These are phyloP conservation scores for Salvia hispanica DNA, from an alignment of 257 asterid genomes.

Conservation along the genomic window DNA sequence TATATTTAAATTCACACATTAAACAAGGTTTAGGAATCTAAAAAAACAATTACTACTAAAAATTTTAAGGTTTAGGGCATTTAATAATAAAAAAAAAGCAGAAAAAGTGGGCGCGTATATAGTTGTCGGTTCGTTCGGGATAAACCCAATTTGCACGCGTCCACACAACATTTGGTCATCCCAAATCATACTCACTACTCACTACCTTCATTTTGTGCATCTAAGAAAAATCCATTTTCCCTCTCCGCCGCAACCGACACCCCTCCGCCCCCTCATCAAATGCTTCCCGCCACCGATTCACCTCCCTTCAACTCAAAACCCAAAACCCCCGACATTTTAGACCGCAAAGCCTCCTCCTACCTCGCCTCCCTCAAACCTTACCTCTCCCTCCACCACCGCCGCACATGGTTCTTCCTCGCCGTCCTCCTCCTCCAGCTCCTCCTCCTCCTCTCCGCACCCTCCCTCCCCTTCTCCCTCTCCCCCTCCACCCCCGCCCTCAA, in stretches of 20 bases:
- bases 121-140: slow-evolving; percentile 42
- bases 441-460: slow-evolving; percentile 46
- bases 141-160: slow-evolving; percentile 34
- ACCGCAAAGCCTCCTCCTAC: slow-evolving; percentile 37
- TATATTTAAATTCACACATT: neutral
- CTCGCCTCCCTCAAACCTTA: slow-evolving; percentile 44
- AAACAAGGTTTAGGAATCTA: neutral
- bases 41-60: too few relatives aligned
- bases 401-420: slow-evolving; percentile 54
- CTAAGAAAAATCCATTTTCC: neutral
- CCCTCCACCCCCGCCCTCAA: slow-evolving; percentile 26
- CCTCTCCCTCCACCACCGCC: slow-evolving; percentile 55
- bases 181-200: neutral
- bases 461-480: slow-evolving; percentile 39
- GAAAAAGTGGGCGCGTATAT: neutral
- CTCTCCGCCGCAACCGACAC: slow-evolving; percentile 19
- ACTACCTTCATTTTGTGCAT: slow-evolving; percentile 17
- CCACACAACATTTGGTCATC: slow-evolving; percentile 28
- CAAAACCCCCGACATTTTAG: slow-evolving; percentile 32
- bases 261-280: slow-evolving; percentile 18
- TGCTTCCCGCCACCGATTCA: slow-evolving; percentile 46
- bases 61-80: neutral
- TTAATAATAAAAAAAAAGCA: neutral
- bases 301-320: slow-evolving; percentile 37
- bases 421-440: slow-evolving; percentile 59